Evolutionary conservation across 1,284 basidiomycete genomes (phyloP), one percentile per base, ranked within the genome.

Genomic region (Phlebopus sp.): DNA sequence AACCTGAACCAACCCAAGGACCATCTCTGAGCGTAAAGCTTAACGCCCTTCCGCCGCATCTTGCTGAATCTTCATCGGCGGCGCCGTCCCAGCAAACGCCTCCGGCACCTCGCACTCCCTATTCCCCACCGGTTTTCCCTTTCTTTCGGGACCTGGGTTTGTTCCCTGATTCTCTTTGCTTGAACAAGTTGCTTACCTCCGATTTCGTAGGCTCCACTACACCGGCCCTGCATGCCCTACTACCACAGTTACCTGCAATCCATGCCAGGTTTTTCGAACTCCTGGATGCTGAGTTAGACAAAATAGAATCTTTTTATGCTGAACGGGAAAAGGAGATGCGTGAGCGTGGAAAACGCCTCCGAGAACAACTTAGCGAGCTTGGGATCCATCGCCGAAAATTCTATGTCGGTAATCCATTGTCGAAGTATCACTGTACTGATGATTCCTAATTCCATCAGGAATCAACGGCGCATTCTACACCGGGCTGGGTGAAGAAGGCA

Each of bases 261-360:
- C 85, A 94, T 59, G 65, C 71, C 37, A 74, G 74, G 3, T 96
- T 93, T 69, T 89, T 96, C 55, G 75, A 81, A 5, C 74, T 81
- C 32, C 74, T 96, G 2, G 86, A 94, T 55, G 62, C 63, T 1
- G 83, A 96, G 63, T 70, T 95, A 0, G 81, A 85, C 46, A 92
- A 96, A 71, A 81, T 95, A 18, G 86, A 93, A 59, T 69, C 71
- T 2, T 98, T 98, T 66, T 97, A 91, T 62, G 60, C 78, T 7
- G 79, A 79, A 19, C 77, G 86, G 19, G 90, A 92, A 64, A 70
- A 74, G 19, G 90, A 92, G 55, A 82, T 86, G 68, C 68, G 70
- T 18, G 69, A 68, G 23, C 75, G 74, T 50, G 77, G 80, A 48
- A 64, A 60, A 42, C 34, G 60, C 15, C 71, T 96, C 1, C 77